Percentiles rank a stretch among this genome's conserved stretches.
phyloP scores from a whole-genome alignment of 192 early-diverging fungal genomes.

The Lunasporangiospora selenospora region DNA sequence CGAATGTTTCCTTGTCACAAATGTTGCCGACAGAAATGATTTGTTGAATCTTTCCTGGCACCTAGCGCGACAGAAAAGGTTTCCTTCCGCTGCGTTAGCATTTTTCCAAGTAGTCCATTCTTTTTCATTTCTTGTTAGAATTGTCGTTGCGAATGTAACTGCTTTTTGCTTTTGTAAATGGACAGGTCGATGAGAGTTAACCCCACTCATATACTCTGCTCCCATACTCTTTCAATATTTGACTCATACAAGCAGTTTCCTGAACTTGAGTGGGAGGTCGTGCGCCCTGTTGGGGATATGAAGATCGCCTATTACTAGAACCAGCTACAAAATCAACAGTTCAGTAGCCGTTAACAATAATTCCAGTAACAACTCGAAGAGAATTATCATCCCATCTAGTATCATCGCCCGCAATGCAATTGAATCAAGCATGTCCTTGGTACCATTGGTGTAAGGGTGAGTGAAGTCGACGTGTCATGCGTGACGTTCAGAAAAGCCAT shows the following conservation, averaged over 20 bases:
- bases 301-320: conserved; percentile 92
- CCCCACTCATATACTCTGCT: too few relatives aligned
- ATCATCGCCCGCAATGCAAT: too few relatives aligned
- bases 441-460: too few relatives aligned
- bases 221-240: neutral
- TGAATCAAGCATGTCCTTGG: too few relatives aligned
- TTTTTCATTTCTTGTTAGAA: neutral
- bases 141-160: neutral
- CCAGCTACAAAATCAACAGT: conserved; percentile 60
- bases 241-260: conserved; percentile 80
- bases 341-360: neutral
- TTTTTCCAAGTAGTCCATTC: neutral
- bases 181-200: too few relatives aligned
- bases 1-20: conserved; percentile 80
- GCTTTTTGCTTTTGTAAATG: neutral
- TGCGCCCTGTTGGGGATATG: conserved; percentile 93
- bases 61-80: too few relatives aligned
- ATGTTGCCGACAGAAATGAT: conserved; percentile 95
- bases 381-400: too few relatives aligned
- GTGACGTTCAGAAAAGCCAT: too few relatives aligned
- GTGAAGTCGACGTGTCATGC: too few relatives aligned
- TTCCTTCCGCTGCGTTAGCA: neutral
- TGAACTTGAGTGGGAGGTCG: conserved; percentile 91
- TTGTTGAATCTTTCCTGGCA: conserved; percentile 96
- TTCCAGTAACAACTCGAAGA: too few relatives aligned